A percentile compares a stretch with the other conserved stretches of the same genome.
These are phyloP conservation scores for Nasturtium officinale DNA, from an alignment of 345 rosid species.

Conservation along the genomic window DNA sequence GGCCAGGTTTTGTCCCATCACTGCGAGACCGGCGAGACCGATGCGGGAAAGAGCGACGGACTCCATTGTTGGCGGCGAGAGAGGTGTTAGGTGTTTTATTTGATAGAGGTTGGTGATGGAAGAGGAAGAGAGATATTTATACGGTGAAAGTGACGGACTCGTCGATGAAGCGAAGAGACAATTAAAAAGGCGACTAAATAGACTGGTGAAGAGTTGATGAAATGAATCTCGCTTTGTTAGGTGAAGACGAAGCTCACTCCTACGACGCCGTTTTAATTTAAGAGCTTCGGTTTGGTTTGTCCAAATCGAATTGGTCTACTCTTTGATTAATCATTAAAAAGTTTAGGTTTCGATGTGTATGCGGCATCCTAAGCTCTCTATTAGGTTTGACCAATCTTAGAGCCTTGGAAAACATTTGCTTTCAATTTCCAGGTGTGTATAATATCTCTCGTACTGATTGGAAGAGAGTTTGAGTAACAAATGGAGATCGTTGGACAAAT, in stretches of 20 bases:
- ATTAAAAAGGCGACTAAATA: conserved; percentile 24
- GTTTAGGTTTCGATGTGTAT: conserved; percentile 62
- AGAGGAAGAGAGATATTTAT: conserved; percentile 17
- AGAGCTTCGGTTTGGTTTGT: background rate
- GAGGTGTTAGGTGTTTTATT: background rate
- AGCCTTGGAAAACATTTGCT: conserved; percentile 59
- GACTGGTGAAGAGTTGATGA: conserved; percentile 33
- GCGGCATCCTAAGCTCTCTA: conserved; percentile 55
- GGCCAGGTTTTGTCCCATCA: conserved; percentile 96
- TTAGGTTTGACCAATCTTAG: conserved; percentile 56
- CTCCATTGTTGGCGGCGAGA: conserved; percentile 48
- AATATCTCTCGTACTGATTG: conserved; percentile 46
- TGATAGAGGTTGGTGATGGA: background rate
- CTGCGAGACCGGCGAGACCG: conserved; percentile 92
- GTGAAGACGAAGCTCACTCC: conserved; percentile 38
- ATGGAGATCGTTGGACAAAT: conserved; percentile 59
- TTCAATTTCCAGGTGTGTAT: conserved; percentile 44
- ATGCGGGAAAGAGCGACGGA: conserved; percentile 67
- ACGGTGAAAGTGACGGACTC: conserved; percentile 53
- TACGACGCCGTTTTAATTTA: conserved; percentile 31
- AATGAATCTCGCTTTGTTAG: conserved; percentile 27
- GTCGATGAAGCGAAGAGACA: conserved; percentile 64
- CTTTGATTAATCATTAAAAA: background rate
- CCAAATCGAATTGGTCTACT: background rate
- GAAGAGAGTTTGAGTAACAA: conserved; percentile 72